A percentile compares a stretch with the other conserved stretches of the same genome.
Conservation (phyloP, 768 basidiomycete genomes). For the Naematelia aurantialba region DNA sequence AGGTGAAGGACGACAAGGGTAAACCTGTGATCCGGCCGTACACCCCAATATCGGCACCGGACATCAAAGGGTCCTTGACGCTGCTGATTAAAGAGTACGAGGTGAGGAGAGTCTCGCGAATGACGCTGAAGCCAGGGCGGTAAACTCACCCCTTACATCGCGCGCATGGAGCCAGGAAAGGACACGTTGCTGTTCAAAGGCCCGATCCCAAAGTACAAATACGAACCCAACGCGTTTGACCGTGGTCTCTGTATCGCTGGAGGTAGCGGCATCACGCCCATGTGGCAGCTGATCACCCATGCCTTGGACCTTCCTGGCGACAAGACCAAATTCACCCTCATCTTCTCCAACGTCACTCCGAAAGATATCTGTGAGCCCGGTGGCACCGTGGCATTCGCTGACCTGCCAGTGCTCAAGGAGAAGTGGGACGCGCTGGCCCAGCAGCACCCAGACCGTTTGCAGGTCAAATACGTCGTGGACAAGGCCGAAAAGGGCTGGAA, state of each 20-base stretch:
- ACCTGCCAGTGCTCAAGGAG: slow-evolving; percentile 45
- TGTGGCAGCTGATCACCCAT: slow-evolving; percentile 61
- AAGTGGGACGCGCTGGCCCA: slow-evolving; percentile 53
- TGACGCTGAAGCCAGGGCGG: slow-evolving; percentile 62
- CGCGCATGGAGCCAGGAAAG: slow-evolving; percentile 66
- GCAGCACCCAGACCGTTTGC: slow-evolving; percentile 56
- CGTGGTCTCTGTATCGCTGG: slow-evolving; percentile 86
- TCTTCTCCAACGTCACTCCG: slow-evolving; percentile 87
- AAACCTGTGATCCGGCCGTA: slow-evolving; percentile 87
- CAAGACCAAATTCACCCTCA: slow-evolving; percentile 88
- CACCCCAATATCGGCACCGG: slow-evolving; percentile 80
- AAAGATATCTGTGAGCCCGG: slow-evolving; percentile 69
- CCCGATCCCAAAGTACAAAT: slow-evolving; percentile 80
- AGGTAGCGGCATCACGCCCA: slow-evolving; percentile 73
- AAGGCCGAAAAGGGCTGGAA: slow-evolving; percentile 67
- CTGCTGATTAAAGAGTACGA: slow-evolving; percentile 75
- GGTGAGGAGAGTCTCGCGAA: slow-evolving; percentile 27
- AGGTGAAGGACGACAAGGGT: slow-evolving; percentile 58
- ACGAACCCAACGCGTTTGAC: slow-evolving; percentile 62
- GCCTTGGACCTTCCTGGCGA: slow-evolving; percentile 67
- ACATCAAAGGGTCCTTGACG: slow-evolving; percentile 68
- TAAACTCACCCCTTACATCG: slow-evolving; percentile 77
- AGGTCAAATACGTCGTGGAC: slow-evolving; percentile 83
- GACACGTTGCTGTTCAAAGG: slow-evolving; percentile 83
- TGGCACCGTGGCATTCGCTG: slow-evolving; percentile 1